Conservation (phyloP, 257 asterid species). For the Craterostigma plantagineum region DNA sequence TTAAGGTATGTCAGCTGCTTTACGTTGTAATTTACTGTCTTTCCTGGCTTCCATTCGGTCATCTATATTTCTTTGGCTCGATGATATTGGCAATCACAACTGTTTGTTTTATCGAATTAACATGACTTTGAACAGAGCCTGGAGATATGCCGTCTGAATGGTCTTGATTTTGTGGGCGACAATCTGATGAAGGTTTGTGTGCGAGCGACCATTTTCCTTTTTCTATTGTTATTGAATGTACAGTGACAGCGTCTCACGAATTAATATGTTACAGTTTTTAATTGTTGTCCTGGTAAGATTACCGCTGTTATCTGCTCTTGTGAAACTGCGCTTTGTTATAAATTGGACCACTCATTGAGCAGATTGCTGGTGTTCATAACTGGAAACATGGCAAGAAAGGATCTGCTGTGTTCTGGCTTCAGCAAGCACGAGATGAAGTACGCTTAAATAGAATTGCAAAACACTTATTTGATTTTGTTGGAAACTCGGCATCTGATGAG, state of each 20-base stretch:
- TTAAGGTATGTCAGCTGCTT: slow-evolving; percentile 37
- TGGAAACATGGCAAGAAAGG: slow-evolving; percentile 97
- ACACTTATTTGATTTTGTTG: slow-evolving; percentile 71
- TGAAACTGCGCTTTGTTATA: background rate
- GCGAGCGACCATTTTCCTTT: too few relatives aligned
- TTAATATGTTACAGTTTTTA: background rate
- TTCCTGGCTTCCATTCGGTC: background rate
- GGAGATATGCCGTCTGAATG: slow-evolving; percentile 87
- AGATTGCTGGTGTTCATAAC: slow-evolving; percentile 80
- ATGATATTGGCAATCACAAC: slow-evolving; percentile 4
- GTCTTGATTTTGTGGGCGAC: slow-evolving; percentile 42
- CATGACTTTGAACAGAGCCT: slow-evolving; percentile 39
- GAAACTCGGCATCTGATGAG: slow-evolving; percentile 75
- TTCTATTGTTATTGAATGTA: too few relatives aligned
- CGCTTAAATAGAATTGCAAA: slow-evolving; percentile 74
- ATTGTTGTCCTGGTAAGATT: background rate
- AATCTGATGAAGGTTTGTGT: slow-evolving; percentile 71
- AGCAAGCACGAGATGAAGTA: slow-evolving; percentile 80
- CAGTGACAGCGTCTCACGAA: too few relatives aligned
- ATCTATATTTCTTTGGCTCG: background rate
- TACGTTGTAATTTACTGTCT: slow-evolving; percentile 4
- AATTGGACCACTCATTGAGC: slow-evolving; percentile 11
- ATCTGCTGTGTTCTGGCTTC: slow-evolving; percentile 89
- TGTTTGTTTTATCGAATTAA: slow-evolving; percentile 7
- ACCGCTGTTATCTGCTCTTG: background rate